Conservation (phyloP, 192 early-diverging fungal genomes). For the Linnemannia exigua region DNA sequence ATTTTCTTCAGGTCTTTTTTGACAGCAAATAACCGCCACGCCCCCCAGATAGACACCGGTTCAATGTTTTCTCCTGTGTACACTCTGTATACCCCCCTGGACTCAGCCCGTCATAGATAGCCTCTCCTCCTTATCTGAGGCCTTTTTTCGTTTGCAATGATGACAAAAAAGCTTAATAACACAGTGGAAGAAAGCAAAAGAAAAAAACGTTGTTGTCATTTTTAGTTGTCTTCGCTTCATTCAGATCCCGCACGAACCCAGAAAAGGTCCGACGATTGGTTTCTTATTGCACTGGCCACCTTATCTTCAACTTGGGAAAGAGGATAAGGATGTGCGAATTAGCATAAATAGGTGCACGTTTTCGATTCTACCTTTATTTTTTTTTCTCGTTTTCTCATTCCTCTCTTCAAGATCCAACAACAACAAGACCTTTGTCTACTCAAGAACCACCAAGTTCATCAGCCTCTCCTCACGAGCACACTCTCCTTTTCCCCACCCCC, state of each 20-base stretch:
- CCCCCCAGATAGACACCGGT: neutral
- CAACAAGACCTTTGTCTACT: neutral
- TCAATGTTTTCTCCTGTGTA: neutral
- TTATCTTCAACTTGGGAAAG: neutral
- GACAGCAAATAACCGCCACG: neutral
- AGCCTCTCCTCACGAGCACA: no score
- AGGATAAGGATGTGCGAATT: neutral
- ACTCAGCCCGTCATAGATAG: conserved; percentile 5
- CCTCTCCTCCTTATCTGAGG: neutral
- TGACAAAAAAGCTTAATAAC: conserved; percentile 9
- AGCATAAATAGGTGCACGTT: neutral
- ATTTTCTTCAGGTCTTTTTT: neutral
- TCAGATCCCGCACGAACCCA: conserved; percentile 1
- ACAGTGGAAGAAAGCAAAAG: no score
- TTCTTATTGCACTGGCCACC: conserved; percentile 4
- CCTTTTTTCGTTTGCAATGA: neutral
- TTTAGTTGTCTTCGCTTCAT: neutral
- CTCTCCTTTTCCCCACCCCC: neutral
- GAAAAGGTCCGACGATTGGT: neutral
- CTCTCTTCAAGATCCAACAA: neutral
- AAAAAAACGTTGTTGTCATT: neutral
- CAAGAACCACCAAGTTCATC: neutral
- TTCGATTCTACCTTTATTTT: neutral
- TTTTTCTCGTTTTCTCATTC: neutral
- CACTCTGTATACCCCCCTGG: neutral